These are phyloP conservation scores for Bathelium albidoporum DNA, from an alignment of 495 filamentous ascomycete genomes.

Conservation along the genomic window DNA sequence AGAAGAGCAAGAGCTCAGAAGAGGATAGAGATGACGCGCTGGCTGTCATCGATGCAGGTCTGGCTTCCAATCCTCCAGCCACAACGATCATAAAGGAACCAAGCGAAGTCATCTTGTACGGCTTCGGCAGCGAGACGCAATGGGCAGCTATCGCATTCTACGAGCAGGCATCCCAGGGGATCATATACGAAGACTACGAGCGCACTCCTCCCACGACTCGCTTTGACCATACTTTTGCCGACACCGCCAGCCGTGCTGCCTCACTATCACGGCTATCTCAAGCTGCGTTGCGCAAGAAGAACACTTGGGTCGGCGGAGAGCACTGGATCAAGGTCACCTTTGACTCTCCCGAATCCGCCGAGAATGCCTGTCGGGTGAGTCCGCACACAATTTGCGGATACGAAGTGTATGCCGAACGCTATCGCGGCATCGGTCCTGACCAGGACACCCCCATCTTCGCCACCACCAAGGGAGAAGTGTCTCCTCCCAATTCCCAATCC, in stretches of 20 bases:
- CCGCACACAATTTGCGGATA: conserved; percentile 70
- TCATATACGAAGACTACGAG: conserved; percentile 85
- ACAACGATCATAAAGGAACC: conserved; percentile 41
- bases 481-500: neutral
- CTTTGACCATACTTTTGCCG: conserved; percentile 48
- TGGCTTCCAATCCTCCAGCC: conserved; percentile 12
- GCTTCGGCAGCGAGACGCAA: conserved; percentile 63
- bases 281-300: conserved; percentile 63
- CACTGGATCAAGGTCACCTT: conserved; percentile 94
- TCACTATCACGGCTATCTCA: conserved; percentile 49
- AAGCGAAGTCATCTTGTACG: conserved; percentile 72
- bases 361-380: conserved; percentile 61
- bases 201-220: conserved; percentile 57
- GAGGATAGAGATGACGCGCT: conserved; percentile 7
- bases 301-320: conserved; percentile 62
- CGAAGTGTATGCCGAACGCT: conserved; percentile 67
- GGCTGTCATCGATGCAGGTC: conserved; percentile 26
- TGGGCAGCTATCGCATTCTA: conserved; percentile 80
- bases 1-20: neutral
- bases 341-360: conserved; percentile 68
- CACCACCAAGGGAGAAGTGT: conserved; percentile 14
- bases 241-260: conserved; percentile 22
- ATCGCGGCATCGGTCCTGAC: conserved; percentile 57
- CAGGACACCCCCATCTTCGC: conserved; percentile 50
- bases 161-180: conserved; percentile 59